A percentile compares a stretch with the other conserved stretches of the same genome.
phyloP scores from a whole-genome alignment of 1,284 basidiomycete genomes.

The Pulchroboletus neoregius region DNA sequence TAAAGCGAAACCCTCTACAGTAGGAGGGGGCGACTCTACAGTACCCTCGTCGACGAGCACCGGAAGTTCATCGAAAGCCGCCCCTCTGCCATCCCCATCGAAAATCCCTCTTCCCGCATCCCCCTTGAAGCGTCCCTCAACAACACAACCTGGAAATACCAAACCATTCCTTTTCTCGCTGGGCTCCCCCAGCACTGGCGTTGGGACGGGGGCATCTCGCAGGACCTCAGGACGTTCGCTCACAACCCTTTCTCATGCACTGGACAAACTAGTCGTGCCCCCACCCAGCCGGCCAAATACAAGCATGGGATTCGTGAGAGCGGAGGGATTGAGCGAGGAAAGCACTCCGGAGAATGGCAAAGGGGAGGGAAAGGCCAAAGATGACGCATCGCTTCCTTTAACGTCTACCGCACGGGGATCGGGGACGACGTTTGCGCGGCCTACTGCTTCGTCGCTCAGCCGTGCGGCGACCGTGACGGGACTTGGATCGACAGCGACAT shows the following conservation, averaged over 20 bases:
- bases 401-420: conserved; percentile 1
- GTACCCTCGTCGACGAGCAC: conserved; percentile 4
- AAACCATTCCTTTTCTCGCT: conserved; percentile 4
- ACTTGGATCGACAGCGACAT: conserved; percentile 2
- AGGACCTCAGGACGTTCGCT: conserved; percentile 24
- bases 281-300: conserved; percentile 59
- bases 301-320: conserved; percentile 55
- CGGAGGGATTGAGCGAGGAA: conserved; percentile 15
- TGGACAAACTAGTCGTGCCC: conserved; percentile 60
- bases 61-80: conserved; percentile 1
- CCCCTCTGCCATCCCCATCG: conserved; percentile 19
- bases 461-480: conserved; percentile 22
- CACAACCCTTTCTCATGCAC: conserved; percentile 52
- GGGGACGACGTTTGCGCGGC: conserved; percentile 24
- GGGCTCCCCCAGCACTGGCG: neutral
- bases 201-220: neutral
- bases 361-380: conserved; percentile 23
- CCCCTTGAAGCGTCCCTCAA: conserved; percentile 15
- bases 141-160: conserved; percentile 2
- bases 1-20: conserved; percentile 11
- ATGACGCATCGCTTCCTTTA: conserved; percentile 19
- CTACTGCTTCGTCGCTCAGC: conserved; percentile 33
- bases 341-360: conserved; percentile 17
- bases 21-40: neutral
- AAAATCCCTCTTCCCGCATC: conserved; percentile 30